These are phyloP conservation scores for Globisporangium megalacanthum DNA, from an alignment of 352 stramenopile species.

Conservation along the genomic window DNA sequence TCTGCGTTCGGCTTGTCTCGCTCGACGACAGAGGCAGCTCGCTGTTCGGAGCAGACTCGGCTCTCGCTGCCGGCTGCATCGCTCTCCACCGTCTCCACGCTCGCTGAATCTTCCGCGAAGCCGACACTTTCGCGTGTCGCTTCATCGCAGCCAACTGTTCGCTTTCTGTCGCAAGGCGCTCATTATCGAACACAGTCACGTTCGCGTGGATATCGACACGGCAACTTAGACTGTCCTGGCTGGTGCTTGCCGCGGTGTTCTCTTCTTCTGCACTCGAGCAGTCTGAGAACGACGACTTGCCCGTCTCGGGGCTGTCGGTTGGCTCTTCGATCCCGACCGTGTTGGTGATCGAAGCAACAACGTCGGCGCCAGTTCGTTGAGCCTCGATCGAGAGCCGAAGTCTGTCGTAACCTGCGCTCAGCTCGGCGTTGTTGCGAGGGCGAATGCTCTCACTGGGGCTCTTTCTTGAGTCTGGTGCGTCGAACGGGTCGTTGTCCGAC, in stretches of 20 bases:
- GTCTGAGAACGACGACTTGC: constrained; percentile 24
- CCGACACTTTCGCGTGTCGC: constrained; percentile 1
- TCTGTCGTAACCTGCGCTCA: background rate
- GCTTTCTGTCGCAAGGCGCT: background rate
- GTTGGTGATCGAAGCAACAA: constrained; percentile 20
- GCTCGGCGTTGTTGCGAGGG: background rate
- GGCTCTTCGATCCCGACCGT: constrained; percentile 17
- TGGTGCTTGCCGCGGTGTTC: constrained; percentile 6
- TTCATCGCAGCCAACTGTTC: background rate
- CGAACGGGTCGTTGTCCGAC: background rate
- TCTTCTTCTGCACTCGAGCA: constrained; percentile 9
- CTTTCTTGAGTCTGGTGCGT: background rate
- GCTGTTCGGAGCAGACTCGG: background rate
- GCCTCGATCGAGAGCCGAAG: constrained; percentile 3
- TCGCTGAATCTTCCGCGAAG: constrained; percentile 12
- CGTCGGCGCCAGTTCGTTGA: constrained; percentile 26
- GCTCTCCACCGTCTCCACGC: constrained; percentile 14
- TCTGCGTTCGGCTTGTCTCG: background rate
- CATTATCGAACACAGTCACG: background rate
- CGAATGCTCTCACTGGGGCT: background rate
- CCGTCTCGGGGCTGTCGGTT: constrained; percentile 12
- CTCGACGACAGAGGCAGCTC: background rate
- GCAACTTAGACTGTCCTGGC: constrained; percentile 7
- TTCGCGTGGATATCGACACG: background rate
- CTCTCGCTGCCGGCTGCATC: background rate